phyloP scores from a whole-genome alignment of 805 yeast genomes.

The Torulaspora franciscae region DNA sequence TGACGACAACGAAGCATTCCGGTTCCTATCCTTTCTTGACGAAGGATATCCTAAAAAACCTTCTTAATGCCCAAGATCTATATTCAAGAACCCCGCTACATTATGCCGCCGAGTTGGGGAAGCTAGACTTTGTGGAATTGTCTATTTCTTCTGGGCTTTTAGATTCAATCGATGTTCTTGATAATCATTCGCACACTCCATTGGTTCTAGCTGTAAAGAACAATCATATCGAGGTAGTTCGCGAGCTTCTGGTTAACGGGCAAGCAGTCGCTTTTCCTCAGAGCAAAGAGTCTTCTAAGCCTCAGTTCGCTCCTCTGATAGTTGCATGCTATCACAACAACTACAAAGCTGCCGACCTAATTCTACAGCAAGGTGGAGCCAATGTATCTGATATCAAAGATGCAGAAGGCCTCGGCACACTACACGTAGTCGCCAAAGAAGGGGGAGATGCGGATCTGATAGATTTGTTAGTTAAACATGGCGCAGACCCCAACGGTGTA shows the following conservation, averaged over 20 bases:
- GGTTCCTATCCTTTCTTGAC: slow-evolving; percentile 12
- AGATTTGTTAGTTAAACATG: slow-evolving; percentile 61
- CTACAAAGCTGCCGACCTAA: slow-evolving; percentile 57
- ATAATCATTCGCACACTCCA: slow-evolving; percentile 78
- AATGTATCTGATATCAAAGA: slow-evolving; percentile 41
- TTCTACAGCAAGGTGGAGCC: slow-evolving; percentile 44
- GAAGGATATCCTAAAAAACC: slow-evolving; percentile 21
- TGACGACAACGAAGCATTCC: slow-evolving; percentile 5
- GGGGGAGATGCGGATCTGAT: slow-evolving; percentile 67
- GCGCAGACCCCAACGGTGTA: slow-evolving; percentile 68
- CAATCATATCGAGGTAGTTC: slow-evolving; percentile 53
- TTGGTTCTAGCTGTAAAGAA: slow-evolving; percentile 71
- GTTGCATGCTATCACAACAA: slow-evolving; percentile 87
- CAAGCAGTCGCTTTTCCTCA: slow-evolving; percentile 46
- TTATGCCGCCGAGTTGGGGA: slow-evolving; percentile 67
- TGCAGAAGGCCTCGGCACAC: slow-evolving; percentile 84
- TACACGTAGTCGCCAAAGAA: slow-evolving; percentile 82
- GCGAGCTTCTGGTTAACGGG: slow-evolving; percentile 42
- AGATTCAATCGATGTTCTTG: slow-evolving; percentile 41
- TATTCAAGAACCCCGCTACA: slow-evolving; percentile 82
- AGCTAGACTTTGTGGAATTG: slow-evolving; percentile 41
- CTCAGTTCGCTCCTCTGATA: slow-evolving; percentile 71
- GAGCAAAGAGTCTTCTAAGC: slow-evolving; percentile 46
- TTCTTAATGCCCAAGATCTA: slow-evolving; percentile 48
- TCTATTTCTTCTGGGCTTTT: slow-evolving; percentile 35